Evolutionary conservation across 345 rosid species (phyloP), one percentile per base, ranked within the genome.

Genomic region (Acer saccharum): DNA sequence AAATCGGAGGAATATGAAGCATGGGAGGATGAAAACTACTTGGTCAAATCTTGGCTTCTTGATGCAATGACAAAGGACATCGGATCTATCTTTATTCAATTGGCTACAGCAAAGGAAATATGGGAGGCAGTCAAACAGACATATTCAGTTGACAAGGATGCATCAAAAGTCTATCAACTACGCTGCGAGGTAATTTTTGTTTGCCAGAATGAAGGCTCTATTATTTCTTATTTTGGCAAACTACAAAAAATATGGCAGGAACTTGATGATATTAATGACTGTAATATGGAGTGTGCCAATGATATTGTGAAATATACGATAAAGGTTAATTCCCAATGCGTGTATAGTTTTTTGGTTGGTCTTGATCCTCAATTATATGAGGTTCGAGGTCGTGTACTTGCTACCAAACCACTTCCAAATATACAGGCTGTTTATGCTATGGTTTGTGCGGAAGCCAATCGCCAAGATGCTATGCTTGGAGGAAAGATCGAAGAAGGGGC

Each of bases 191-290:
- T 32, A 55, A 23, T 61, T 62, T 58, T 0, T 73, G 35, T 61
- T 11, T n/a, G 14, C 62, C 69, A 73, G n/a, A 73, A 62, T 62
- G 43, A 39, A 62, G 58, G 68, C 11, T 73, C 8, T 62, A 41
- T 63, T 64, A 3, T 32, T 32, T 32, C 4, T 32, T 32, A 32
- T 32, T 32, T 32, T 32, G 69, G 68, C 17, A 41, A 44, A 25
- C 44, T 44, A 12, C 16, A 63, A 14, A 63, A 44, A 48, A 20
- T 74, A 16, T 21, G 76, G 68, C 29, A n/a, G 67, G 76, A 73
- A 44, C n/a, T 9, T 73, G 76, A 73, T 41, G 57, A 17, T 63
- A 74, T 74, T 74, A 41, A 74, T 9, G 11, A 41, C 8, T 74
- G 25, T 13, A 61, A 32, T 10, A 21, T 63, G 35, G 41, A 63